phyloP scores from a whole-genome alignment of 2,329 filamentous ascomycete genomes.

The Stagonosporopsis rhizophila region DNA sequence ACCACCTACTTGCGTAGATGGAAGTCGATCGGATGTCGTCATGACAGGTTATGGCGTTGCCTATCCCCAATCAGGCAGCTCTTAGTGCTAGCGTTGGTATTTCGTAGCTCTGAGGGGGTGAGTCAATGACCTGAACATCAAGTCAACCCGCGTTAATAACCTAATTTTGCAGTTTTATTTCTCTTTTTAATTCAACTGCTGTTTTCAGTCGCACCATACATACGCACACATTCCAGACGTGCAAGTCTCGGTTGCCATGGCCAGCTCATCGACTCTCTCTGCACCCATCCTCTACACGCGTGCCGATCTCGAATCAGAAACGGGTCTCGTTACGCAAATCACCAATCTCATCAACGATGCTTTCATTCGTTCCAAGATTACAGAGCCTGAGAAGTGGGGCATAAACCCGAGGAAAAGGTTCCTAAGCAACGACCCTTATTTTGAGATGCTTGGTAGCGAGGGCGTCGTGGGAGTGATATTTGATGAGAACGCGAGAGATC shows the following conservation, averaged over 20 bases:
- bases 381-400: slow-evolving; percentile 25
- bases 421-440: slow-evolving; percentile 16
- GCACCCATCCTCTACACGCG: slow-evolving; percentile 22
- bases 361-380: slow-evolving; percentile 25
- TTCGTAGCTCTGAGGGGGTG: not conserved
- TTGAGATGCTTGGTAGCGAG: slow-evolving; percentile 21
- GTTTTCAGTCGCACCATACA: no score
- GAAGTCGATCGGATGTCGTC: not conserved
- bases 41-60: not conserved
- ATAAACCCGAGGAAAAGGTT: slow-evolving; percentile 21
- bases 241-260: slow-evolving; percentile 8
- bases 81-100: slow-evolving; percentile 1
- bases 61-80: slow-evolving; percentile 8
- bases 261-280: slow-evolving; percentile 13
- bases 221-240: not conserved
- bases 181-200: no score
- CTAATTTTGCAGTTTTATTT: no score
- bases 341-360: slow-evolving; percentile 29
- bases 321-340: slow-evolving; percentile 21
- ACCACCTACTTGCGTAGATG: not conserved
- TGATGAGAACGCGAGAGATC: slow-evolving; percentile 9
- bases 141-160: not conserved
- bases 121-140: slow-evolving; percentile 12
- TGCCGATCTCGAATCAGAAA: slow-evolving; percentile 15
- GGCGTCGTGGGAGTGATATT: slow-evolving; percentile 28